phyloP scores from a whole-genome alignment of 2,329 filamentous ascomycete genomes.

The Fusarium secorum region DNA sequence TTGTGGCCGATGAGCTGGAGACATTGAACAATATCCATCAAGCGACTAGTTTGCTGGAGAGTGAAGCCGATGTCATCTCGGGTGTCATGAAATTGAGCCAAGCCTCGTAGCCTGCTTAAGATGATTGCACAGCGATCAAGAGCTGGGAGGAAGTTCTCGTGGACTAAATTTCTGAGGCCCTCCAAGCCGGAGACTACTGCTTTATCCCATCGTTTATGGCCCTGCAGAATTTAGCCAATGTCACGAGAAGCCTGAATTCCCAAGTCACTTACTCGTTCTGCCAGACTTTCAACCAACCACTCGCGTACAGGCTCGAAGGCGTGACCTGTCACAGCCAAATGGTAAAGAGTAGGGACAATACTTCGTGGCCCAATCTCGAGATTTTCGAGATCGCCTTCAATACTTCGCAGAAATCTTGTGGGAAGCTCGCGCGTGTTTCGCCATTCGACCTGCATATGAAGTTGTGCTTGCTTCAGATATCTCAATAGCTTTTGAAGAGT shows the following conservation, averaged over 20 bases:
- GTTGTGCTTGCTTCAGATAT: constrained; percentile 82
- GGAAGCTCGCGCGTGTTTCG: constrained; percentile 83
- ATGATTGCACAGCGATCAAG: constrained; percentile 84
- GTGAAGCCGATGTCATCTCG: constrained; percentile 73
- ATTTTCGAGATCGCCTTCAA: constrained; percentile 77
- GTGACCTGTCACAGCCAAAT: constrained; percentile 84
- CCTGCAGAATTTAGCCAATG: constrained; percentile 57
- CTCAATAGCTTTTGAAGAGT: constrained; percentile 85
- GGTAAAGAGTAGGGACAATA: constrained; percentile 80
- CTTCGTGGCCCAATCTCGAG: constrained; percentile 62
- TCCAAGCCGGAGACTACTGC: constrained; percentile 80
- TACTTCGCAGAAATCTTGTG: constrained; percentile 75
- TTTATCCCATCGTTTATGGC: constrained; percentile 95
- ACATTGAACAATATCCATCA: constrained; percentile 76
- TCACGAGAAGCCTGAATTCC: background rate
- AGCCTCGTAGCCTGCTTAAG: constrained; percentile 80
- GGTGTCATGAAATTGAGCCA: constrained; percentile 80
- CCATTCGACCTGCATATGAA: constrained; percentile 83
- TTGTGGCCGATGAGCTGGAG: constrained; percentile 79
- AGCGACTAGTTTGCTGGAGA: constrained; percentile 66
- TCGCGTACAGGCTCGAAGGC: constrained; percentile 79
- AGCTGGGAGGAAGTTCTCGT: constrained; percentile 88
- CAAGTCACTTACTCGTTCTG: constrained; percentile 69
- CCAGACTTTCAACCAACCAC: constrained; percentile 86
- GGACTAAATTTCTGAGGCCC: constrained; percentile 77